Percentiles rank a stretch among this genome's conserved stretches.
Evolutionary conservation across 2,329 filamentous ascomycete genomes (phyloP).

Genomic region (Sporothrix phasma): DNA sequence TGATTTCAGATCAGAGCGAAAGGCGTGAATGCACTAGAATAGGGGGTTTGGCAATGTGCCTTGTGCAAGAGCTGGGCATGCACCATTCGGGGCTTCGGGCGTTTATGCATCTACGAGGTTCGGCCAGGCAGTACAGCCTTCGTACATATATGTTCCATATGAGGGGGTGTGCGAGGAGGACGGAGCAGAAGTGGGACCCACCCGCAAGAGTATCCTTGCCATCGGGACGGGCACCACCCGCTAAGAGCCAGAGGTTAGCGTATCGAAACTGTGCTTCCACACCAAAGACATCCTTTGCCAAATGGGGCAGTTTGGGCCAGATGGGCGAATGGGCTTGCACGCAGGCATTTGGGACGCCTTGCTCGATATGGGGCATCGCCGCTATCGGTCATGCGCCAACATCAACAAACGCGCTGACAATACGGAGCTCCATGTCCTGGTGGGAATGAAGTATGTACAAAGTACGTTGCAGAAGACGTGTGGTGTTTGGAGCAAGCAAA

Average conservation of each 20-base stretch:
- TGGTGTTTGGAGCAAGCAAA: too few species aligned
- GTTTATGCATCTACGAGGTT: neutral
- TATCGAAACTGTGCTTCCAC: neutral
- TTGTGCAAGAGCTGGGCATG: neutral
- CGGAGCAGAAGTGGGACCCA: too few species aligned
- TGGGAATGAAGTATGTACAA: too few species aligned
- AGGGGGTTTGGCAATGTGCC: neutral
- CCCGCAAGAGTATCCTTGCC: neutral
- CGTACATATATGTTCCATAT: too few species aligned
- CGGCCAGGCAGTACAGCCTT: too few species aligned
- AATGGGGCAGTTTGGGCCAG: neutral
- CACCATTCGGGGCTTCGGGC: neutral
- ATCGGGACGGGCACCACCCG: constrained; percentile 11
- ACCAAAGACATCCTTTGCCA: neutral
- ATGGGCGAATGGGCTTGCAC: neutral
- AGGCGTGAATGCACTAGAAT: too few species aligned
- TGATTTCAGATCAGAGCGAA: too few species aligned
- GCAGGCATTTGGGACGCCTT: neutral
- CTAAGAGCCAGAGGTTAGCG: neutral
- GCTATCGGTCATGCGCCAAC: neutral
- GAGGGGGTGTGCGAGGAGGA: too few species aligned
- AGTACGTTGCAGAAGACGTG: neutral
- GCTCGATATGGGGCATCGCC: constrained; percentile 2
- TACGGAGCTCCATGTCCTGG: too few species aligned
- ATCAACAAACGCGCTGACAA: neutral